These are phyloP conservation scores for Pisolithus orientalis DNA, from an alignment of 768 basidiomycete genomes.

Conservation along the genomic window DNA sequence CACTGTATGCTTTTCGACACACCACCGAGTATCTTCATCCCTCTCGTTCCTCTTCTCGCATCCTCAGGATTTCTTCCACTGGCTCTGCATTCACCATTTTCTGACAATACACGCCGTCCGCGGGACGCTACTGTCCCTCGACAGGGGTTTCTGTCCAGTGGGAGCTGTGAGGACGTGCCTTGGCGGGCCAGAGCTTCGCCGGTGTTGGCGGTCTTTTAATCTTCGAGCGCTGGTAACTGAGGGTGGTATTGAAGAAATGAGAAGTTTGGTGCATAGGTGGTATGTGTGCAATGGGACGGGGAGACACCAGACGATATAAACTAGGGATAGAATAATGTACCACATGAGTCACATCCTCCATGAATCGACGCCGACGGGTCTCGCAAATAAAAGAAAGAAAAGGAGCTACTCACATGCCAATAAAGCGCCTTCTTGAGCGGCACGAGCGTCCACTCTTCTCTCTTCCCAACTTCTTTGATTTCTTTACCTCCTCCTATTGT, in stretches of 20 bases:
- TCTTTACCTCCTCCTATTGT: conserved; percentile 59
- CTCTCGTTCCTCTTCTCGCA: conserved; percentile 50
- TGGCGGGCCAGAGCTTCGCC: conserved; percentile 41
- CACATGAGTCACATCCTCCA: too few relatives aligned
- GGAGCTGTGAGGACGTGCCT: conserved; percentile 43
- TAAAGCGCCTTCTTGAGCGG: conserved; percentile 82
- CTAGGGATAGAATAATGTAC: too few relatives aligned
- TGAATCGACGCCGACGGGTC: neutral
- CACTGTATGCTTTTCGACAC: conserved; percentile 79
- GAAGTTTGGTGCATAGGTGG: neutral
- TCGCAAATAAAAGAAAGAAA: neutral
- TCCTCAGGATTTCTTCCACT: conserved; percentile 29
- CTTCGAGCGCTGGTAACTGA: conserved; percentile 67
- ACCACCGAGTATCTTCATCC: conserved; percentile 63
- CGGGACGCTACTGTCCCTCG: conserved; percentile 82
- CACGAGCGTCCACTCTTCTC: conserved; percentile 99
- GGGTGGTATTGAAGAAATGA: neutral
- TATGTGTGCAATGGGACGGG: neutral
- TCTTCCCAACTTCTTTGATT: conserved; percentile 66
- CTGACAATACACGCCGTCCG: conserved; percentile 91
- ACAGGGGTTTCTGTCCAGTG: conserved; percentile 98
- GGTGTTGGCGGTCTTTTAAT: conserved; percentile 74
- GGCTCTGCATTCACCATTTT: conserved; percentile 54
- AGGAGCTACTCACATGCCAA: neutral
- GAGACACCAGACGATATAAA: neutral